phyloP scores from a whole-genome alignment of 305 asterid species.

The Plantago coronopus region DNA sequence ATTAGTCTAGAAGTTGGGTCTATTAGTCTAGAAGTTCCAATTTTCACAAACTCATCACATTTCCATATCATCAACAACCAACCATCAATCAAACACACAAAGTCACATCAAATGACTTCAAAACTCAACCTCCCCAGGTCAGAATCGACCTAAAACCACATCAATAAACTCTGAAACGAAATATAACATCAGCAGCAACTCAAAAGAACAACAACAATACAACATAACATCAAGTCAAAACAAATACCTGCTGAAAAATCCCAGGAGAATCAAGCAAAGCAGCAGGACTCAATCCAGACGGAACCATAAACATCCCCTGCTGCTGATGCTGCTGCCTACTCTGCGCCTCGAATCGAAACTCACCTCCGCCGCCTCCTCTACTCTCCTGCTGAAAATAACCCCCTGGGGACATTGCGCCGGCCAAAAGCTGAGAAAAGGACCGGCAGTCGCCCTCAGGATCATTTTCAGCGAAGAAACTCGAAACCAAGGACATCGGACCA shows the following conservation, averaged over 20 bases:
- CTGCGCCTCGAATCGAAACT: conserved; percentile 46
- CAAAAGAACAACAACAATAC: not conserved
- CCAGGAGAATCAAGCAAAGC: conserved; percentile 68
- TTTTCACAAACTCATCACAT: not conserved
- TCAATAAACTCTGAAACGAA: not conserved
- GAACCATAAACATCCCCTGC: conserved; percentile 45
- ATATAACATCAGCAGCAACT: not conserved
- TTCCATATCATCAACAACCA: conserved; percentile 5
- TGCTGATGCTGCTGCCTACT: conserved; percentile 17
- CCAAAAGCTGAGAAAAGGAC: conserved; percentile 76
- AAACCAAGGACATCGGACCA: conserved; percentile 68
- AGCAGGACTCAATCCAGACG: conserved; percentile 67
- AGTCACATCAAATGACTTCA: not conserved
- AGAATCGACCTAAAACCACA: no score
- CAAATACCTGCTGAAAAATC: conserved; percentile 56
- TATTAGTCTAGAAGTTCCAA: not conserved
- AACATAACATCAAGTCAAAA: not conserved
- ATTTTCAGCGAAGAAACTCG: conserved; percentile 65
- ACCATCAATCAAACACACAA: not conserved
- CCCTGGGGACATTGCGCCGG: conserved; percentile 51
- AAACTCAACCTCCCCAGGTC: no score
- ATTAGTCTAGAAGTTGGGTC: no score
- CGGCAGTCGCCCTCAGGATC: conserved; percentile 65
- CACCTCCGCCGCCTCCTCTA: conserved; percentile 20
- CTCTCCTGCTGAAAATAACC: no score